These are phyloP conservation scores for Neckera pumila DNA, from an alignment of 225 moss, liverwort and hornwort genomes.

Conservation along the genomic window DNA sequence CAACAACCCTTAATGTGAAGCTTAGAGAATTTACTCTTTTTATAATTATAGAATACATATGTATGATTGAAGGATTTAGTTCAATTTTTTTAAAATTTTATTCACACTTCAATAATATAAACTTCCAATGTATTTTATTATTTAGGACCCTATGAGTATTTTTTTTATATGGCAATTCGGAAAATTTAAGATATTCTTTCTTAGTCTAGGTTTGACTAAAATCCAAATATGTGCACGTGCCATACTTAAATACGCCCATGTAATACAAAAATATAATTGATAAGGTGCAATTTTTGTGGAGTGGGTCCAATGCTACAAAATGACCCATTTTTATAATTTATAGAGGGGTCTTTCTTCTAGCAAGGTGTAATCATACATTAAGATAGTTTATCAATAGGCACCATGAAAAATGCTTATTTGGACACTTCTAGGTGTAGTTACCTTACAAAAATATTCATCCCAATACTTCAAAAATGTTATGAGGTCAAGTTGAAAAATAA, in stretches of 20 bases:
- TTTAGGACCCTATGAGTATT: neutral
- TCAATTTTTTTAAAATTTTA: neutral
- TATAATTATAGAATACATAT: neutral
- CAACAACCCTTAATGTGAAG: rapidly evolving
- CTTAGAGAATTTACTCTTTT: rapidly evolving
- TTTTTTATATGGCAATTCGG: neutral
- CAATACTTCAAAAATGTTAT: neutral
- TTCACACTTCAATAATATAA: neutral
- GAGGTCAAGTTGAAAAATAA: neutral
- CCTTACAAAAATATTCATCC: neutral
- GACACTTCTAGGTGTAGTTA: neutral
- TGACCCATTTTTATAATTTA: neutral
- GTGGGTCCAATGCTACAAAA: rapidly evolving
- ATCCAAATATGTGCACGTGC: neutral
- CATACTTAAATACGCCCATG: rapidly evolving
- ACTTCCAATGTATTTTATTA: neutral
- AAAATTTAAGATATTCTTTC: neutral
- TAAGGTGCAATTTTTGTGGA: rapidly evolving
- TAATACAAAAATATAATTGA: neutral
- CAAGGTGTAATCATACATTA: neutral
- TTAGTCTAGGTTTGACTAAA: neutral
- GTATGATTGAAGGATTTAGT: neutral
- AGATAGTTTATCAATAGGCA: neutral
- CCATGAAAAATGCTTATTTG: neutral
- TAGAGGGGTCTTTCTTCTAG: neutral